phyloP scores from a whole-genome alignment of 345 rosid genomes.

The Clarkia xantiana region DNA sequence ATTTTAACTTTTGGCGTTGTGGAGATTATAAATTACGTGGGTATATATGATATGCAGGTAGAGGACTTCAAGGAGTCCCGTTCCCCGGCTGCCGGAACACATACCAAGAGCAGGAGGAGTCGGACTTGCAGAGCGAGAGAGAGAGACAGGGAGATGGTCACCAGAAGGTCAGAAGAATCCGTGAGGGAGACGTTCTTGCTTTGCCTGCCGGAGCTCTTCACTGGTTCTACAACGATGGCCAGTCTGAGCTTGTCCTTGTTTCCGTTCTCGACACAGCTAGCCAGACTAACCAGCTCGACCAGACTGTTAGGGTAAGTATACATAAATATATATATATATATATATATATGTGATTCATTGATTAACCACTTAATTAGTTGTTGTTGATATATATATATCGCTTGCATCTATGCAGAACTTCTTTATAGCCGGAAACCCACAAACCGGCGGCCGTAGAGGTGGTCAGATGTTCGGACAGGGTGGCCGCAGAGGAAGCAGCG shows the following conservation, averaged over 20 bases:
- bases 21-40: too few relatives aligned
- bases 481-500: conserved; percentile 1
- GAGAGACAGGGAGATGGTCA: conserved; percentile 10
- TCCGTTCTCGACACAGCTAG: conserved; percentile 19
- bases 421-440: conserved; percentile 39
- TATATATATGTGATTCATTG: not conserved
- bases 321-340: not conserved
- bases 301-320: conserved; percentile 19
- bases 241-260: conserved; percentile 18
- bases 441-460: not conserved
- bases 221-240: conserved; percentile 37
- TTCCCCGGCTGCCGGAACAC: conserved; percentile 34
- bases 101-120: conserved; percentile 9
- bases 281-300: conserved; percentile 33
- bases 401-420: conserved; percentile 28
- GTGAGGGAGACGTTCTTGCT: conserved; percentile 28
- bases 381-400: not conserved
- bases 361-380: not conserved
- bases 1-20: too few relatives aligned
- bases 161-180: conserved; percentile 22
- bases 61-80: conserved; percentile 18
- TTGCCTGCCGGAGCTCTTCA: conserved; percentile 29
- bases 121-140: conserved; percentile 1
- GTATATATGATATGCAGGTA: conserved; percentile 17
- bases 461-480: not conserved